Conservation (phyloP, 1,284 basidiomycete species). For the Sphagnurus paluster region DNA sequence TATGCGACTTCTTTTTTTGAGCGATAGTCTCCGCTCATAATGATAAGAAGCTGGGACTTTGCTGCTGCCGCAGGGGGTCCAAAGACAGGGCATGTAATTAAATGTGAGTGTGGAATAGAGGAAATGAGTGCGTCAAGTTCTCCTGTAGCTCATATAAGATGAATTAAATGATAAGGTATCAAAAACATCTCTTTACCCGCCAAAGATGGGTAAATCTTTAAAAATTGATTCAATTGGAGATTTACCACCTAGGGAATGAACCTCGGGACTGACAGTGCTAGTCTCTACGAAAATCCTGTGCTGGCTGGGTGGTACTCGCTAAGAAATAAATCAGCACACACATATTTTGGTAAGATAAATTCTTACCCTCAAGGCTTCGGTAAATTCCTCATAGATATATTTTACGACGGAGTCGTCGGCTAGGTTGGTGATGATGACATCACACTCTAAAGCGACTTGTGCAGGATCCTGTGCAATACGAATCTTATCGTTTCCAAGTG, state of each 20-base stretch:
- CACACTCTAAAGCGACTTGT: constrained; percentile 66
- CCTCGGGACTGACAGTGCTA: constrained; percentile 63
- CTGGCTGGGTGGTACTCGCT: constrained; percentile 44
- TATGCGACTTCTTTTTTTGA: constrained; percentile 82
- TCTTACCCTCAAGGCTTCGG: constrained; percentile 50
- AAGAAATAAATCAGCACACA: not conserved
- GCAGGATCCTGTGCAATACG: constrained; percentile 53
- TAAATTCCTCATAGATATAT: constrained; percentile 65
- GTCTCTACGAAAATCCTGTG: constrained; percentile 82
- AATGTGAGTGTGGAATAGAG: constrained; percentile 58
- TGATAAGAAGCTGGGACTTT: constrained; percentile 68
- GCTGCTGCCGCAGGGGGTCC: constrained; percentile 73
- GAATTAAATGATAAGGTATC: not conserved
- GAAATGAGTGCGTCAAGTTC: constrained; percentile 75
- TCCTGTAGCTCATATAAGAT: constrained; percentile 33
- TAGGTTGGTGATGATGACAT: constrained; percentile 81
- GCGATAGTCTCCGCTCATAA: constrained; percentile 82
- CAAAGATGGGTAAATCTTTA: constrained; percentile 68
- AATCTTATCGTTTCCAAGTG: constrained; percentile 53
- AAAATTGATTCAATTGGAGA: not conserved
- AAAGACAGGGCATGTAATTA: constrained; percentile 83
- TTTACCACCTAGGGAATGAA: constrained; percentile 1
- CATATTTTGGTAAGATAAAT: constrained; percentile 7
- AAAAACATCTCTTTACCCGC: constrained; percentile 50
- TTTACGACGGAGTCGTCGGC: constrained; percentile 75